These are phyloP conservation scores for Fusarium pseudograminearum DNA, from an alignment of 2,329 filamentous ascomycete species.

Conservation along the genomic window DNA sequence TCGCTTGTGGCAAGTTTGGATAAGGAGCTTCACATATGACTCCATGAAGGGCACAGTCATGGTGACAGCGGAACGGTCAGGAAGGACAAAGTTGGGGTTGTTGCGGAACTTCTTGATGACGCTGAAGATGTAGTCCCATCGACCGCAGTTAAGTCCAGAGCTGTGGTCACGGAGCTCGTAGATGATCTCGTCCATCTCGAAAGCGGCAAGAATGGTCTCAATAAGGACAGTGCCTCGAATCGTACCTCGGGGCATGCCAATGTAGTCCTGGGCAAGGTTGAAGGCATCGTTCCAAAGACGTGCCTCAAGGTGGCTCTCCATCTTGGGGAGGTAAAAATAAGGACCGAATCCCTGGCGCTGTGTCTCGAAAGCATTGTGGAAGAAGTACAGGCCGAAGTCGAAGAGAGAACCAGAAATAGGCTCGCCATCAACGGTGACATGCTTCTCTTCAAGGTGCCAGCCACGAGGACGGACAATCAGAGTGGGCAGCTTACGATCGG, in stretches of 20 bases:
- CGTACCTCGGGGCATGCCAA: slow-evolving; percentile 89
- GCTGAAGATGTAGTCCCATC: slow-evolving; percentile 99
- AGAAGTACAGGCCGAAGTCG: slow-evolving; percentile 99
- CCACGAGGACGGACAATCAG: slow-evolving; percentile 94
- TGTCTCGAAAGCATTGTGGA: slow-evolving; percentile 94
- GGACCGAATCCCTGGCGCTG: slow-evolving; percentile 87
- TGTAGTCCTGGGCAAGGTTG: slow-evolving; percentile 93
- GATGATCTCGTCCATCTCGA: slow-evolving; percentile 99
- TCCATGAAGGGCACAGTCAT: slow-evolving; percentile 99
- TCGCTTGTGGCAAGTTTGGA: slow-evolving; percentile 97
- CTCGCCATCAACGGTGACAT: slow-evolving; percentile 94
- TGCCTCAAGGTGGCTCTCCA: slow-evolving; percentile 97
- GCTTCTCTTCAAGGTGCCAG: slow-evolving; percentile 99
- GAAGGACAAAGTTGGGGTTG: slow-evolving; percentile 91
- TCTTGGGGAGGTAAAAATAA: slow-evolving; percentile 98
- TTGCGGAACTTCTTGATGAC: slow-evolving; percentile 99
- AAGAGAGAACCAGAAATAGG: slow-evolving; percentile 93
- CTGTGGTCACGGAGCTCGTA: slow-evolving; percentile 98
- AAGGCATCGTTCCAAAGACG: slow-evolving; percentile 98
- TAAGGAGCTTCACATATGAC: slow-evolving; percentile 92
- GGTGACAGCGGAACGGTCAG: slow-evolving; percentile 89
- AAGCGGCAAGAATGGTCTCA: slow-evolving; percentile 96
- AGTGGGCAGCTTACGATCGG: slow-evolving; percentile 85
- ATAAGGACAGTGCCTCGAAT: slow-evolving; percentile 96
- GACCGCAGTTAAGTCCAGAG: slow-evolving; percentile 95